Base-by-base conservation (phyloP, 176 grass and related monocot species). In the Aegilops sharonensis region DNA sequence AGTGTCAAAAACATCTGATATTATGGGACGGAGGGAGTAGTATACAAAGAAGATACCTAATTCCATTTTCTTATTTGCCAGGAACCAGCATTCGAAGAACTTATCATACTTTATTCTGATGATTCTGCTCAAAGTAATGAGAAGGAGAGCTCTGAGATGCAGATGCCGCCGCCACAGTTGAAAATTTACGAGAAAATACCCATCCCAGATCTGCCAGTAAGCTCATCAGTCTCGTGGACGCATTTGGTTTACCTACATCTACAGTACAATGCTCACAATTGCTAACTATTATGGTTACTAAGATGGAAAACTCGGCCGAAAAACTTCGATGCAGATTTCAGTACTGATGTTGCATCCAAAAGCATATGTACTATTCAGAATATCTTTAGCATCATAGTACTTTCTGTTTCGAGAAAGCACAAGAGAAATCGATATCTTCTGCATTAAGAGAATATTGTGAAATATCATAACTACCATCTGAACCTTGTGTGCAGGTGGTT, bases 121-220 rank as follows among this genome's bases (percentile, higher is more conserved):
- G 83, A 90, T 83, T 71, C 66, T 84, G 89, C 27, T 89, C 93
- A 80, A 89, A 88, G 60, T 50, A 82, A 83, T 88, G 87, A 78
- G 59, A 91, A 60, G 40, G 93, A 90, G 45, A 81, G 64, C 86
- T 36, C 82, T 25, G 90, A 91, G 50, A 92, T 89, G 74, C 76
- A 91, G 50, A 92, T 91, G 69, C 76, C 94, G 32, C 92, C 91
- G 7, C 89, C 95, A 12, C 93, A 94, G 68, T 75, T 98, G 52
- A 98, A 98, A 89, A 98, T 95, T 89, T 98, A 95, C 23, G 86
- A 98, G 87, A 50, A 64, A 64, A 98, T 95, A 86, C 96, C 96
- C 25, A 94, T 98, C 87, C 93, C 96, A 34, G 92, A 98, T 89
- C 88, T 98, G 68, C 88, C 96, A 81, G 93, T 95, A 91, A 92